Percentiles rank a stretch among this genome's conserved stretches.
These are phyloP conservation scores for Geranium rotundifolium DNA, from an alignment of 345 rosid genomes.

Conservation along the genomic window DNA sequence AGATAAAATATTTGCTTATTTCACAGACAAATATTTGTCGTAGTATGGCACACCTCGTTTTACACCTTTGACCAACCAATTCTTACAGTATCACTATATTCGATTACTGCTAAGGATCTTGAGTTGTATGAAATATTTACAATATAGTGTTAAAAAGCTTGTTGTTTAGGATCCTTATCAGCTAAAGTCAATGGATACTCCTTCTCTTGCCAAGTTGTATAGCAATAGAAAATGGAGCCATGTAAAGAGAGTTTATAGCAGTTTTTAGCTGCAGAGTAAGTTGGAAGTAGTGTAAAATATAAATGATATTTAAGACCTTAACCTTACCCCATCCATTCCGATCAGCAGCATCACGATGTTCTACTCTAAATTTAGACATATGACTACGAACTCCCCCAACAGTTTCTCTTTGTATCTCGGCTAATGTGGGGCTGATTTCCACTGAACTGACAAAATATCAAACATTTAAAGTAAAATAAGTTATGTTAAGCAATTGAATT, in stretches of 20 bases:
- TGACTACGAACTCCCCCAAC: slow-evolving; percentile 81
- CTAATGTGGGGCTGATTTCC: slow-evolving; percentile 90
- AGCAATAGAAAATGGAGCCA: too few relatives aligned
- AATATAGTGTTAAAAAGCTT: not conserved
- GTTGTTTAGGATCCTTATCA: not conserved
- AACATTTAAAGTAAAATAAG: not conserved
- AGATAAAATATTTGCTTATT: too few relatives aligned
- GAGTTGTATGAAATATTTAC: not conserved
- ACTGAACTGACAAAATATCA: slow-evolving; percentile 48
- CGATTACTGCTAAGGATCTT: not conserved
- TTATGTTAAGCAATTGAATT: not conserved
- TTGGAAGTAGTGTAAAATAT: not conserved
- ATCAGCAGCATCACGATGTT: slow-evolving; percentile 87
- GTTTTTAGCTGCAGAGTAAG: not conserved
- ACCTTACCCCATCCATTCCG: slow-evolving; percentile 76
- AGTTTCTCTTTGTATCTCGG: slow-evolving; percentile 73
- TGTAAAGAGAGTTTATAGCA: not conserved
- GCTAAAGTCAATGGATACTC: too few relatives aligned
- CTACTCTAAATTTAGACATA: slow-evolving; percentile 68
- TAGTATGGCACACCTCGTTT: not conserved
- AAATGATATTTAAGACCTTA: slow-evolving; percentile 15
- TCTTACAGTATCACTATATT: not conserved
- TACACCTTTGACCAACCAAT: not conserved
- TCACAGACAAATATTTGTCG: not conserved
- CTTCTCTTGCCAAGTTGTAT: not conserved